phyloP scores from a whole-genome alignment of 495 filamentous ascomycete species.

The Neurospora terricola region DNA sequence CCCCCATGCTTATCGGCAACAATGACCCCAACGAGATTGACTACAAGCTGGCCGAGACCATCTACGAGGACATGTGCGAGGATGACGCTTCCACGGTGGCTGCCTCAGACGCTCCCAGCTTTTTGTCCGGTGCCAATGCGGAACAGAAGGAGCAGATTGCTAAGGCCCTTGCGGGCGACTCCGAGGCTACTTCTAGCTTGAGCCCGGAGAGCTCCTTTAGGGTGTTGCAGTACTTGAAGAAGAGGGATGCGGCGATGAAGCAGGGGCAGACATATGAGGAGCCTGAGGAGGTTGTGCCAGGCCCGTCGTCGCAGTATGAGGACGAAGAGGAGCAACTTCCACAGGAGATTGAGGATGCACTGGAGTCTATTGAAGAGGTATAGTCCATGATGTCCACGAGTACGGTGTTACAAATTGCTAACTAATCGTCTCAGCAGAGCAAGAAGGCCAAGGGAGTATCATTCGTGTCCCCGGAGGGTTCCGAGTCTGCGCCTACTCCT shows the following conservation, averaged over 20 bases:
- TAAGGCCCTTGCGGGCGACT: slow-evolving; percentile 3
- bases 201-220: not conserved
- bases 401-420: not conserved
- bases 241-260: not conserved
- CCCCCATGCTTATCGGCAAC: not conserved
- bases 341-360: not conserved
- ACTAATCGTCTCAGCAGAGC: slow-evolving; percentile 8
- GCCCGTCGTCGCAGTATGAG: slow-evolving; percentile 1
- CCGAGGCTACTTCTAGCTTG: slow-evolving; percentile 7
- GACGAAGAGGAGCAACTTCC: not conserved
- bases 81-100: slow-evolving; percentile 24
- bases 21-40: not conserved
- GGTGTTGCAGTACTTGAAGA: not conserved
- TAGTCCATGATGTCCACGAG: not conserved
- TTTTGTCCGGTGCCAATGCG: slow-evolving; percentile 18
- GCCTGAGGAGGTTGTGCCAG: slow-evolving; percentile 7
- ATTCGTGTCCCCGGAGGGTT: not conserved
- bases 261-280: not conserved
- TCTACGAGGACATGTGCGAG: slow-evolving; percentile 13
- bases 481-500: not conserved
- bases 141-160: slow-evolving; percentile 23
- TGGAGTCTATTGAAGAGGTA: not conserved
- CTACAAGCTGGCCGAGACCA: slow-evolving; percentile 9
- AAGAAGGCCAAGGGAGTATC: slow-evolving; percentile 7
- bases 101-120: slow-evolving; percentile 21